Evolutionary conservation across 805 yeast species (phyloP).

Genomic region (Candida suzukii): DNA sequence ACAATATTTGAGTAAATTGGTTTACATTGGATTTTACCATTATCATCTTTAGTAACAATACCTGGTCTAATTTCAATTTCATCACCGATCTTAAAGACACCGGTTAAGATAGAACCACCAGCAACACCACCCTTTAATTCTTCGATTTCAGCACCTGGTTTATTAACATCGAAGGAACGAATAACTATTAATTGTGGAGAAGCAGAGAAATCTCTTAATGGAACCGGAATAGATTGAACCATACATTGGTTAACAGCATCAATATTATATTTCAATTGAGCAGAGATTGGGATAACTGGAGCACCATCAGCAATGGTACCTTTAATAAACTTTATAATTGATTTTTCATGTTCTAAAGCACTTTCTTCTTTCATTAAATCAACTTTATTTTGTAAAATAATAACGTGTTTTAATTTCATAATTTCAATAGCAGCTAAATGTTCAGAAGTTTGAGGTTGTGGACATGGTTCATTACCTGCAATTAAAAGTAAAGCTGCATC

Average conservation of each 20-base stretch:
- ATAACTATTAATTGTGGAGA: slow-evolving; percentile 94
- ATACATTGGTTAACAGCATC: slow-evolving; percentile 98
- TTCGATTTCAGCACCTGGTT: slow-evolving; percentile 96
- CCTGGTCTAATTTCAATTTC: slow-evolving; percentile 99
- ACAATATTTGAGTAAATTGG: slow-evolving; percentile 94
- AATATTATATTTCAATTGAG: slow-evolving; percentile 96
- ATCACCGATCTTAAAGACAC: slow-evolving; percentile 95
- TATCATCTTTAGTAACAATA: slow-evolving; percentile 91
- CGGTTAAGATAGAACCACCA: slow-evolving; percentile 95
- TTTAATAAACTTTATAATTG: slow-evolving; percentile 84
- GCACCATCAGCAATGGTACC: slow-evolving; percentile 99
- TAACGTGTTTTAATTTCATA: slow-evolving; percentile 95
- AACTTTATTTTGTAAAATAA: slow-evolving; percentile 94
- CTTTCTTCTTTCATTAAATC: slow-evolving; percentile 97
- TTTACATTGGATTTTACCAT: slow-evolving; percentile 83
- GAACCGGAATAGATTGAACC: slow-evolving; percentile 93
- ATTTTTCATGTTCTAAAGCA: slow-evolving; percentile 92
- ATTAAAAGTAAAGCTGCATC: slow-evolving; percentile 95
- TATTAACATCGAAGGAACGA: slow-evolving; percentile 97
- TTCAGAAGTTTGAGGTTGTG: slow-evolving; percentile 99
- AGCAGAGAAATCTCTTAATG: slow-evolving; percentile 89
- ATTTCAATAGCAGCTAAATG: slow-evolving; percentile 99
- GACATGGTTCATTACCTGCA: slow-evolving; percentile 99
- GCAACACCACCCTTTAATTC: slow-evolving; percentile 99
- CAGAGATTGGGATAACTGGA: slow-evolving; percentile 97